phyloP scores from a whole-genome alignment of 495 filamentous ascomycete genomes.

The Penicillium cosmopolitanum region DNA sequence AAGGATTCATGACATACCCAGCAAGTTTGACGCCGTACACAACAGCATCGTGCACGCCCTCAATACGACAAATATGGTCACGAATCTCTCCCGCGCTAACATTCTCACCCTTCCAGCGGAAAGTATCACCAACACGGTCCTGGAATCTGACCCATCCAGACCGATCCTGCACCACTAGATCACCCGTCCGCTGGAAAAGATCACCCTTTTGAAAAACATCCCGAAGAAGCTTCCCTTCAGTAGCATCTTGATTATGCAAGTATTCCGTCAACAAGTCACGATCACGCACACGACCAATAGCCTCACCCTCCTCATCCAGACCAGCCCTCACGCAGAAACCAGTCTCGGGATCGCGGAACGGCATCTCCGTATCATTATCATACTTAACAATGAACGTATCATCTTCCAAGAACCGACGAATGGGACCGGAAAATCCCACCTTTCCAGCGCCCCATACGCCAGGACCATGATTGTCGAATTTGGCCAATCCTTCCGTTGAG shows the following conservation, averaged over 20 bases:
- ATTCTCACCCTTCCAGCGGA: conserved; percentile 95
- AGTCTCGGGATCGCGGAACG: conserved; percentile 69
- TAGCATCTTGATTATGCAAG: conserved; percentile 73
- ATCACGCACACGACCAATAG: conserved; percentile 71
- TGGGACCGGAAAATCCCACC: conserved; percentile 73
- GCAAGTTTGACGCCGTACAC: conserved; percentile 54
- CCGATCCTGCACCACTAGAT: conserved; percentile 71
- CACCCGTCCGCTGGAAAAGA: conserved; percentile 82
- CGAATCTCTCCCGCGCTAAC: conserved; percentile 76
- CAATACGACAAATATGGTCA: conserved; percentile 51
- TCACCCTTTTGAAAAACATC: conserved; percentile 83
- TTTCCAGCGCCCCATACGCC: conserved; percentile 79
- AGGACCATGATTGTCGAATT: conserved; percentile 71
- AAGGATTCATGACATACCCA: conserved; percentile 32
- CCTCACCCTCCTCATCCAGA: conserved; percentile 73
- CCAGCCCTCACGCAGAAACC: conserved; percentile 67
- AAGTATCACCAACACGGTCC: conserved; percentile 93
- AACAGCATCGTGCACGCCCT: conserved; percentile 51
- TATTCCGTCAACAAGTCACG: conserved; percentile 77
- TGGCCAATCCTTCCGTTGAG: conserved; percentile 78
- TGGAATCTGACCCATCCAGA: conserved; percentile 79
- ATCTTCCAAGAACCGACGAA: conserved; percentile 62
- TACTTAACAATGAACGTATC: conserved; percentile 64
- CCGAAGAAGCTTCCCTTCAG: conserved; percentile 74
- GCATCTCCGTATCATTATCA: conserved; percentile 72